Base-by-base conservation (phyloP, 2,329 filamentous ascomycete species). In the Cercospora sesami region DNA sequence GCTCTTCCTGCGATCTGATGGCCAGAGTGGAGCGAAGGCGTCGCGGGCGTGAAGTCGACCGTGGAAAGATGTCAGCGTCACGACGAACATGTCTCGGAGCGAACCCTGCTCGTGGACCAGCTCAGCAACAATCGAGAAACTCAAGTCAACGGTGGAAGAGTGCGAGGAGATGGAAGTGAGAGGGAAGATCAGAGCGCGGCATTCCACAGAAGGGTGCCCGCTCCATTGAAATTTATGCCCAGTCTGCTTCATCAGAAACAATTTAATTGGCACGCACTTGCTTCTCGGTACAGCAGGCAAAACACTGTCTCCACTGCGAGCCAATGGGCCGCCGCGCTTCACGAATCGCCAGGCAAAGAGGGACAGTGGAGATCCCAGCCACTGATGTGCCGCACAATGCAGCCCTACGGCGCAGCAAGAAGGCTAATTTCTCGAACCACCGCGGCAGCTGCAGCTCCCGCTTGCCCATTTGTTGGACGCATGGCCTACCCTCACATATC, bases 341-440 rank as follows among this genome's bases (percentile, higher is more conserved):
- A 33, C 26, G 60, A 62, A 10, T 59, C 63, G 55, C 18, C 36
- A 4, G 31, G 31, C 21, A 7, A 42, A 42, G 36, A 42, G 36
- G 16, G 36, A 23, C n/a, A 42, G 62, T 53, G 53, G 18, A 51
- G 39, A 62, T 30, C 14, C 39, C 60, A 51, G 60, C 39, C 60
- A 31, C 60, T n/a, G 28, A 12, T 31, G 26, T 28, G 33, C 36
- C 18, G 14, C 26, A 42, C 36, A 14, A 18, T 62, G 39, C 60
- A 62, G 60, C 60, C 60, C 60, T 62, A 42, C 60, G 26, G 39
- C 60, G 26, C 39, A 33, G 31, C 57, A 36, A 33, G 18, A 60
- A 55, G 23, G 14, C 23, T 28, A 10, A 28, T 28, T 28, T 55
- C 23, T 55, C 48, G 16, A 55, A 16, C 23, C 48, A 55, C 6